Conservation (phyloP, 2,329 filamentous ascomycete species). For the Verticillium nonalfalfae region DNA sequence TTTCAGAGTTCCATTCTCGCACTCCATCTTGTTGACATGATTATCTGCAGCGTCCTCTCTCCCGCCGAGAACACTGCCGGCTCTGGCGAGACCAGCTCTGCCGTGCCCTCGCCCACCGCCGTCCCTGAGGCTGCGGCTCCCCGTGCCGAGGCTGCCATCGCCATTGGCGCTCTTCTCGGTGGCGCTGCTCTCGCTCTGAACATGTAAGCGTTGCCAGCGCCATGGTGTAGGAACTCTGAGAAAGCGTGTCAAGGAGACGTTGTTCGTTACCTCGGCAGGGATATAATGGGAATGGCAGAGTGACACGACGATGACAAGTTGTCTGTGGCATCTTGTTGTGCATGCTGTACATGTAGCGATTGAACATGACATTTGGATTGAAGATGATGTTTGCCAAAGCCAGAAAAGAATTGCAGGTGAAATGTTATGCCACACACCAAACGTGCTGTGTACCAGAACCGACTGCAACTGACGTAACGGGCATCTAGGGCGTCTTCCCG, state of each 20-base stretch:
- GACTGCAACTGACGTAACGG: no score
- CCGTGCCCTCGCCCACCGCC: slow-evolving; percentile 33
- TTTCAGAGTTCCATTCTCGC: neutral
- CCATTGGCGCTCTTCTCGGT: slow-evolving; percentile 38
- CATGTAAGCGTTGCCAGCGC: slow-evolving; percentile 3
- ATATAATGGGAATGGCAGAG: neutral
- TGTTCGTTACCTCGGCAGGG: neutral
- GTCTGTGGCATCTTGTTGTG: neutral
- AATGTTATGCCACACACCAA: no score
- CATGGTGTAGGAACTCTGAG: neutral
- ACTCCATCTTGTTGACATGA: neutral
- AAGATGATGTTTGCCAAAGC: no score
- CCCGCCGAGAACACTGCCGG: slow-evolving; percentile 37
- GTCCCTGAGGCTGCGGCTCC: slow-evolving; percentile 21
- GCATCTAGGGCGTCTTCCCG: no score
- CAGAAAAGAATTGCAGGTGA: no score
- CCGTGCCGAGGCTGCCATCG: slow-evolving; percentile 29
- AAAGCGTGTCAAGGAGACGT: neutral
- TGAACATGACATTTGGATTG: neutral
- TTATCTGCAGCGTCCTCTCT: slow-evolving; percentile 45
- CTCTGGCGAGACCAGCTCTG: slow-evolving; percentile 32
- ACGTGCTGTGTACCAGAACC: no score
- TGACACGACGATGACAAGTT: no score
- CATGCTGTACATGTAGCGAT: neutral
- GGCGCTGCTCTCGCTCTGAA: slow-evolving; percentile 26